Conservation (phyloP, 768 basidiomycete species). For the Boletus tylopilopsis region DNA sequence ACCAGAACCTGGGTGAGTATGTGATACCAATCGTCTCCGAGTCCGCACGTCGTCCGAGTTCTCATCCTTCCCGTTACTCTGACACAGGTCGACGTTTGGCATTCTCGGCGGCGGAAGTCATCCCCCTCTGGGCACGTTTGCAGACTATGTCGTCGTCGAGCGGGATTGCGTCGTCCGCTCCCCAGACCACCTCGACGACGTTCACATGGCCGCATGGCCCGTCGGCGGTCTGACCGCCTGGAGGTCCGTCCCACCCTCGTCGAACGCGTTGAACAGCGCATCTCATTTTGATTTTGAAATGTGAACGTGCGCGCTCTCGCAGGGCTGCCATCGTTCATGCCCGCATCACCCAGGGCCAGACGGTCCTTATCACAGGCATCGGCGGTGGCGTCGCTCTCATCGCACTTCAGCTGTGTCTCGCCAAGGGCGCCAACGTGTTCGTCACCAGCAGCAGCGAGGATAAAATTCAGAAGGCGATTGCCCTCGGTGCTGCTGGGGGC, state of each 20-base stretch:
- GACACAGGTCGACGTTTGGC: conserved; percentile 50
- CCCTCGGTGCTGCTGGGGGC: conserved; percentile 74
- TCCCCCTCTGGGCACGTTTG: conserved; percentile 65
- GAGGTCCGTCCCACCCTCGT: conserved; percentile 47
- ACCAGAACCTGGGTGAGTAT: conserved; percentile 60
- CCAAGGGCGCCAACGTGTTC: conserved; percentile 74
- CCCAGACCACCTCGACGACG: conserved; percentile 64
- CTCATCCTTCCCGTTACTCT: background rate
- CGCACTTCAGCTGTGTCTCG: conserved; percentile 72
- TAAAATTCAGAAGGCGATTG: conserved; percentile 65
- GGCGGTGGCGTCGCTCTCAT: conserved; percentile 82
- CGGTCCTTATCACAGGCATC: conserved; percentile 76
- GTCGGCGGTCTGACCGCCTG: conserved; percentile 78
- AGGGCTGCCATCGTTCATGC: conserved; percentile 70
- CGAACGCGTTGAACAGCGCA: background rate
- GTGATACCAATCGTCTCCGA: too few species aligned
- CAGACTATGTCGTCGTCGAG: conserved; percentile 72
- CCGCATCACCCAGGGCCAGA: conserved; percentile 56
- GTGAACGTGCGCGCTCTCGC: background rate
- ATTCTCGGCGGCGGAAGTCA: conserved; percentile 58
- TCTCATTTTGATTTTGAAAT: too few species aligned
- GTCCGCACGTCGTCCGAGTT: background rate
- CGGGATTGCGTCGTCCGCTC: conserved; percentile 62
- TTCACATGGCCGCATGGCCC: conserved; percentile 75
- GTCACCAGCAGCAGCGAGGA: conserved; percentile 69